These are phyloP conservation scores for Linanthus parryae DNA, from an alignment of 148 eudicot genomes.

Conservation along the genomic window DNA sequence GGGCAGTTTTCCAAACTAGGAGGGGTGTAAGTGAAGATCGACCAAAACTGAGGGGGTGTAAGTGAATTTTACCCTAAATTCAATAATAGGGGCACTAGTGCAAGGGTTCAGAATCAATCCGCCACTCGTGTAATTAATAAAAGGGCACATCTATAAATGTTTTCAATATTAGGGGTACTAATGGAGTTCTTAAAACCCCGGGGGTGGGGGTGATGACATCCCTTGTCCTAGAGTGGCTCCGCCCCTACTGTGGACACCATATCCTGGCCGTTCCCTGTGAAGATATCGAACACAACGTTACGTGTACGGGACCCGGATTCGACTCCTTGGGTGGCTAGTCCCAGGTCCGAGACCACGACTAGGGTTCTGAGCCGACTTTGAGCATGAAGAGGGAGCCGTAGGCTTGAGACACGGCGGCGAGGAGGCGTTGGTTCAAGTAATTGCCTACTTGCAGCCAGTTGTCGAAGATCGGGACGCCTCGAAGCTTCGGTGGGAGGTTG, in stretches of 20 bases:
- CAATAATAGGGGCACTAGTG: no score
- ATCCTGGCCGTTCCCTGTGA: conserved; percentile 51
- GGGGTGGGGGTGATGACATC: no score
- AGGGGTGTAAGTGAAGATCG: no score
- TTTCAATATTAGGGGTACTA: no score
- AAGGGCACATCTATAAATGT: no score
- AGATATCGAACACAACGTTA: conserved; percentile 50
- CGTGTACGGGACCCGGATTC: conserved; percentile 54
- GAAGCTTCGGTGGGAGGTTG: conserved; percentile 36
- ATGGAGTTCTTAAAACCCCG: no score
- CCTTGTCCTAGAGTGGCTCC: no score
- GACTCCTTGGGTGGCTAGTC: conserved; percentile 43
- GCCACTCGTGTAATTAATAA: no score
- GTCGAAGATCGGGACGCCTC: conserved; percentile 35
- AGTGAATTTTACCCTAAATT: no score
- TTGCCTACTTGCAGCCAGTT: conserved; percentile 58
- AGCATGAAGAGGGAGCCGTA: conserved; percentile 34
- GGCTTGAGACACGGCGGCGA: conserved; percentile 26
- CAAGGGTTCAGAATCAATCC: no score
- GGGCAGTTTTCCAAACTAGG: no score
- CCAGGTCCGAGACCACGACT: conserved; percentile 42
- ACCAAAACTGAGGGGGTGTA: no score
- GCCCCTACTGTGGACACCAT: conserved; percentile 51
- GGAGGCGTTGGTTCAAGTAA: conserved; percentile 40
- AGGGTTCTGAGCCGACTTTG: conserved; percentile 38